Base-by-base conservation (phyloP, 805 yeast genomes). In the Kazachstania taianensis region DNA sequence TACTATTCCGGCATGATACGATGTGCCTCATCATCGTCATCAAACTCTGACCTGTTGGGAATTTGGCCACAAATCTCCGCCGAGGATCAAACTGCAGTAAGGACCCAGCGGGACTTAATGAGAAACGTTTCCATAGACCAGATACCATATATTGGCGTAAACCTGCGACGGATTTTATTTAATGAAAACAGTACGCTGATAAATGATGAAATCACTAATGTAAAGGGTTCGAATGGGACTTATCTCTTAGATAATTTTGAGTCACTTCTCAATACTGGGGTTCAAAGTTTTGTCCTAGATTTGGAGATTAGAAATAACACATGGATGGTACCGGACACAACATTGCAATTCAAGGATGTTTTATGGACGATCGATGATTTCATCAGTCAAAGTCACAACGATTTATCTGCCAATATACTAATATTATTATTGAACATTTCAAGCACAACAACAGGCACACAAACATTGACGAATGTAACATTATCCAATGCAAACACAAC, bases 231-330 rank as follows among this genome's bases (percentile, higher is more conserved):
- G 15, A 36, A 36, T 26, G 40, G 40, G 4, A 27, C 52, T 0
- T 43, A 49, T 1, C 45, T 70, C 0, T 33, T 70, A 8, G 19
- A 32, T 1, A 38, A 42, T 2, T 43, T 70, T 2, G 35, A 46
- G 4, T 37, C 42, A 0, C 32, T 74, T 14, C 43, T 78, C 29
- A 45, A 52, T 25, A 53, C 55, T 2, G 81, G 81, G 0, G 57
- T 67, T 1, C 69, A 66, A 35, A 53, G 65, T 0, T 50, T 75
- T n/a, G 55, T 61, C 36, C 35, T 77, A 4, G 82, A 80, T 47
- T 37, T 78, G 19, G 77, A 75, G 51, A 70, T 73, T 65, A 72
- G 71, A 46, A 72, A 69, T 33, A 45, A 57, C 28, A 55, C 64
- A 3, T 52, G 43, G 49, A 34, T 20, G 37, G 35, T 46, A 20